Conservation (phyloP, 106 monocot genomes). For the Dioscorea zingiberensis region DNA sequence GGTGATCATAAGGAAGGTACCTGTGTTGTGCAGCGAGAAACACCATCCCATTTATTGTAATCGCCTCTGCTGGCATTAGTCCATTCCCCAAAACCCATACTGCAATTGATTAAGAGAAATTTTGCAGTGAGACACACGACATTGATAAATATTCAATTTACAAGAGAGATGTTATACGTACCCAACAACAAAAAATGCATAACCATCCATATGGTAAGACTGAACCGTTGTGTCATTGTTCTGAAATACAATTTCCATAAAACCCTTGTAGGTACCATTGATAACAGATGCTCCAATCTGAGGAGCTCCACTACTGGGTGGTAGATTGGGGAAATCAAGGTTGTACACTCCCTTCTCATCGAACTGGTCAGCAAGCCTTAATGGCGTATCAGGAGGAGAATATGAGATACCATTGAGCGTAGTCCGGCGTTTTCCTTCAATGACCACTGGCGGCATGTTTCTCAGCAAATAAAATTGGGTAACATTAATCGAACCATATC, state of each 20-base stretch:
- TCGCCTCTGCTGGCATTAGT: slow-evolving; percentile 47
- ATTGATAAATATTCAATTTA: neutral
- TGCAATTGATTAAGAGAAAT: slow-evolving; percentile 11
- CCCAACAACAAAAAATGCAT: slow-evolving; percentile 86
- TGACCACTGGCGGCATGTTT: slow-evolving; percentile 37
- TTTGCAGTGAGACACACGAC: neutral
- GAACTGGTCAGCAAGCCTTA: slow-evolving; percentile 62
- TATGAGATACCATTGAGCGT: slow-evolving; percentile 70
- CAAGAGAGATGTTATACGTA: slow-evolving; percentile 19
- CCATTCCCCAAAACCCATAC: slow-evolving; percentile 85
- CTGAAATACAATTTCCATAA: slow-evolving; percentile 80
- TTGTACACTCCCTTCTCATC: slow-evolving; percentile 49
- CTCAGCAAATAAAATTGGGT: slow-evolving; percentile 60
- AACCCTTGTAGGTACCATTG: slow-evolving; percentile 67
- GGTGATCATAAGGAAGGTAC: slow-evolving; percentile 5
- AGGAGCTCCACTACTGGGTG: slow-evolving; percentile 39
- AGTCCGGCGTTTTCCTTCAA: slow-evolving; percentile 51
- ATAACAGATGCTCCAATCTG: slow-evolving; percentile 37
- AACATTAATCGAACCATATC: slow-evolving; percentile 66
- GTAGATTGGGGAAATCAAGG: slow-evolving; percentile 65
- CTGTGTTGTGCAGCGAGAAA: slow-evolving; percentile 70
- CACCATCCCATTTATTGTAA: slow-evolving; percentile 83
- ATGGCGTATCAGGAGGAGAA: slow-evolving; percentile 42
- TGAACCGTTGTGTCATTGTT: slow-evolving; percentile 75
- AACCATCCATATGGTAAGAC: slow-evolving; percentile 79